phyloP scores from a whole-genome alignment of 441 rosid species.

The Arabidopsis lyrata region DNA sequence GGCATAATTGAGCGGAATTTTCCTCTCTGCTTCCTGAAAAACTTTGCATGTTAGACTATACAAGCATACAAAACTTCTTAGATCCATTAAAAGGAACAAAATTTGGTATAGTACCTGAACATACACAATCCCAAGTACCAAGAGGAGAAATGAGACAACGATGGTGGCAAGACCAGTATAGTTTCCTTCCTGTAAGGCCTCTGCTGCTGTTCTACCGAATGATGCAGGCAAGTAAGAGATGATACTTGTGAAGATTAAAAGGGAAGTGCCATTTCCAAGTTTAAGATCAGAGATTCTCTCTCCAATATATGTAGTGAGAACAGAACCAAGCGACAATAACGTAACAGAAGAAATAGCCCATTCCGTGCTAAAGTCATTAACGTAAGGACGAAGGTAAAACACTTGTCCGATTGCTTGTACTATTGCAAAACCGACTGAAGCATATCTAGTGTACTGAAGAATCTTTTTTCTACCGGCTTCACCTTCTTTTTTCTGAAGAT shows the following conservation, averaged over 20 bases:
- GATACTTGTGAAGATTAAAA: slow-evolving; percentile 93
- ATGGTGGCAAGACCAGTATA: slow-evolving; percentile 79
- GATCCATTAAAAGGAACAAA: slow-evolving; percentile 22
- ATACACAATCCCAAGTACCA: slow-evolving; percentile 91
- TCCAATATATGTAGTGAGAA: slow-evolving; percentile 85
- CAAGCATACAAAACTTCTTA: slow-evolving; percentile 39
- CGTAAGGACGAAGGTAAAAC: slow-evolving; percentile 88
- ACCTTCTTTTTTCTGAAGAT: slow-evolving; percentile 98
- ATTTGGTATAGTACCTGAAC: slow-evolving; percentile 72
- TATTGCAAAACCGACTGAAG: slow-evolving; percentile 94
- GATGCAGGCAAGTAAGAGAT: slow-evolving; percentile 98
- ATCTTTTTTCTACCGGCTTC: slow-evolving; percentile 98
- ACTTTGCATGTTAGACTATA: slow-evolving; percentile 43
- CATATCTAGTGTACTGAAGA: slow-evolving; percentile 90
- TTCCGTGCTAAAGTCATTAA: slow-evolving; percentile 79
- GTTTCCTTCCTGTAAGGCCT: slow-evolving; percentile 93
- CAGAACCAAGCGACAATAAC: slow-evolving; percentile 86
- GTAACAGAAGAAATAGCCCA: slow-evolving; percentile 95
- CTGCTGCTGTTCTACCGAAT: slow-evolving; percentile 84
- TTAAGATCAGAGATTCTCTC: slow-evolving; percentile 91
- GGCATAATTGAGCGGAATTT: slow-evolving; percentile 95
- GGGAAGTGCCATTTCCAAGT: slow-evolving; percentile 97
- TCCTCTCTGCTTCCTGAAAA: slow-evolving; percentile 98
- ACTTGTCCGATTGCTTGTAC: slow-evolving; percentile 98
- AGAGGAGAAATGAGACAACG: slow-evolving; percentile 73